phyloP scores from a whole-genome alignment of 176 grass and related monocot species.

The Guadua angustifolia region DNA sequence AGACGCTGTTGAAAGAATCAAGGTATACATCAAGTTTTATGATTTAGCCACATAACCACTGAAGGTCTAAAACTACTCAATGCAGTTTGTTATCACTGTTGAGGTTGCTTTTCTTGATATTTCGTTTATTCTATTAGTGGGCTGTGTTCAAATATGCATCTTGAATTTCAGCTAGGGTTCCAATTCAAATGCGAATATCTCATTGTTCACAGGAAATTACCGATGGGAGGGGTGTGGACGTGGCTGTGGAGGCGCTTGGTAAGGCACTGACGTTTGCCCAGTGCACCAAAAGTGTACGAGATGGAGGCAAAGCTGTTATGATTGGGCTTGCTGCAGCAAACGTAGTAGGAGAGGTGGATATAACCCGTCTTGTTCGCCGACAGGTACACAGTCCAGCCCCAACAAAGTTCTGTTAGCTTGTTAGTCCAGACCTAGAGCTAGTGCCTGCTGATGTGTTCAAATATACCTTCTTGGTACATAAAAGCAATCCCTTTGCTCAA shows the following conservation, averaged over 20 bases:
- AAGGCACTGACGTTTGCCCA: conserved; percentile 86
- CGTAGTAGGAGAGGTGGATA: conserved; percentile 85
- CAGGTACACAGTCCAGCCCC: conserved; percentile 57
- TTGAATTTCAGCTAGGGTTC: conserved; percentile 8
- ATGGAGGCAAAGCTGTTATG: conserved; percentile 99
- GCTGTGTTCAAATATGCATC: conserved; percentile 2
- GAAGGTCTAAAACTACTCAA: neutral
- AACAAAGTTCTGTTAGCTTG: neutral
- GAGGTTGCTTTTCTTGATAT: neutral
- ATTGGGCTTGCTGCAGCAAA: conserved; percentile 87
- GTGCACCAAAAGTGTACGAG: conserved; percentile 85
- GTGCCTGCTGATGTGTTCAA: neutral
- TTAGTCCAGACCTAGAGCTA: neutral
- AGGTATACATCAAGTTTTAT: conserved; percentile 49
- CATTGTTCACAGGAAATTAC: conserved; percentile 77
- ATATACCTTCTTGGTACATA: neutral
- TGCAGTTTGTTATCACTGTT: neutral
- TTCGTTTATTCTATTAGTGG: neutral
- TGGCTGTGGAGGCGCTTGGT: conserved; percentile 94
- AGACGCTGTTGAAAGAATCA: conserved; percentile 90
- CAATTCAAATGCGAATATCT: conserved; percentile 30
- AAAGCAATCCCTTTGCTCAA: neutral
- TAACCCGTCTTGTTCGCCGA: conserved; percentile 87
- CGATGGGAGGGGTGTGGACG: conserved; percentile 88
- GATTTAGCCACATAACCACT: neutral